phyloP scores from a whole-genome alignment of 1,284 basidiomycete genomes.

The Meripilus lineatus region DNA sequence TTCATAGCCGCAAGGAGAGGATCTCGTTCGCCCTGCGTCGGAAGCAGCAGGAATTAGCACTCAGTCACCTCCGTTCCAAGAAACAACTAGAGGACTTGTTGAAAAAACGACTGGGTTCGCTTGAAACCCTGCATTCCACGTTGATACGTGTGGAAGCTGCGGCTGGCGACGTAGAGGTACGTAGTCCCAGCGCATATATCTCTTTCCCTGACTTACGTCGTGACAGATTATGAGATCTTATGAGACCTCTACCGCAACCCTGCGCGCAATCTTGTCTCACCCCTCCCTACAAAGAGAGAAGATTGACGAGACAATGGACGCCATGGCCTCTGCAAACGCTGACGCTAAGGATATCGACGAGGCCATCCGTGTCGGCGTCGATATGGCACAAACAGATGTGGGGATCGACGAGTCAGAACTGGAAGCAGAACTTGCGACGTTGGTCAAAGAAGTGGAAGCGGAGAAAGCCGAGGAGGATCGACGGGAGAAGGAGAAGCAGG shows the following conservation, averaged over 20 bases:
- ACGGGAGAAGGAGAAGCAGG: slow-evolving; percentile 13
- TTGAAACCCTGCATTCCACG: slow-evolving; percentile 73
- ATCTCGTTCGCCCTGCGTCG: slow-evolving; percentile 60
- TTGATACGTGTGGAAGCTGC: slow-evolving; percentile 84
- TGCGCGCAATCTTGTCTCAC: slow-evolving; percentile 72
- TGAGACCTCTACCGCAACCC: slow-evolving; percentile 73
- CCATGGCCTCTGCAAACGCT: slow-evolving; percentile 75
- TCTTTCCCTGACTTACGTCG: background rate
- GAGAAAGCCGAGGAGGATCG: slow-evolving; percentile 34
- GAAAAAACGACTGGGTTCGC: slow-evolving; percentile 65
- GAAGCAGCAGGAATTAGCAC: slow-evolving; percentile 69
- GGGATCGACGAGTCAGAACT: slow-evolving; percentile 54
- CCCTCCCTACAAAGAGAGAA: slow-evolving; percentile 74
- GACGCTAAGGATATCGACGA: slow-evolving; percentile 83
- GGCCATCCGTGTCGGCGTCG: slow-evolving; percentile 63
- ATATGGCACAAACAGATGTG: slow-evolving; percentile 48
- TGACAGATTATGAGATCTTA: slow-evolving; percentile 84
- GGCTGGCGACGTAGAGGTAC: slow-evolving; percentile 82
- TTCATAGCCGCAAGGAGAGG: slow-evolving; percentile 57
- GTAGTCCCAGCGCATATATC: slow-evolving; percentile 8
- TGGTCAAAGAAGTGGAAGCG: slow-evolving; percentile 45
- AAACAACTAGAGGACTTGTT: slow-evolving; percentile 81
- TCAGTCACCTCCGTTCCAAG: slow-evolving; percentile 72
- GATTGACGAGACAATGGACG: slow-evolving; percentile 85
- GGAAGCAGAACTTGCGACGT: slow-evolving; percentile 50